Base-by-base conservation (phyloP, 345 rosid genomes). In the Citrus inodora region DNA sequence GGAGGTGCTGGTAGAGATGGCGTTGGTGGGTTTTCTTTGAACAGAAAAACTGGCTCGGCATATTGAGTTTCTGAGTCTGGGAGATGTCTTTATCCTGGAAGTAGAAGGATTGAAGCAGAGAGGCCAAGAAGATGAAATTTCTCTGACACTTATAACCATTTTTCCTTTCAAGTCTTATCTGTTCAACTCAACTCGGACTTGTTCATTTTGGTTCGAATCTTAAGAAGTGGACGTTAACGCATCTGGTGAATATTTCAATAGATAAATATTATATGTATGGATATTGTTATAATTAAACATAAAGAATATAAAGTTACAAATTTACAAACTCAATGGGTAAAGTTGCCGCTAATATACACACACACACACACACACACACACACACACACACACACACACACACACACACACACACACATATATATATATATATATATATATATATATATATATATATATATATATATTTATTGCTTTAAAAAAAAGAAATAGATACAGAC, bases 101-200 rank as follows among this genome's bases (percentile, higher is more conserved):
- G 86, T 77, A 6, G 80, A 65, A 53, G 61, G 56, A 71, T 69
- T 79, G 78, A 80, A 80, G 67, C 70, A 72, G 37, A 82, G 71
- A 22, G 85, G 82, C 28, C 60, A 75, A 46, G 38, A 40, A 21
- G 11, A 69, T 60, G 86, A 62, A 76, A 90, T 87, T 87, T 87
- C 87, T 82, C 89, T 80, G 81, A 83, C 89, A 75, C 92, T 89
- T 90, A 88, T 73, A 95, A 93, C 79, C 98, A 89, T 90, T 80
- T 86, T 88, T 86, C 76, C 24, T 59, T 40, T 0, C 7, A 35
- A 33, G 19, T 58, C 74, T 42, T 75, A 46, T 75, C 78, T 48
- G 16, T 17, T 60, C 56, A 21, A 7, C 9, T 7, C 65, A 53
- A 53, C 19, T 71, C 25, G 38, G 16, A 1, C 14, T 48, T 3